Percentiles rank a stretch among this genome's conserved stretches.
phyloP scores from a whole-genome alignment of 108 stramenopile species.

The Schizochytrium sp. region DNA sequence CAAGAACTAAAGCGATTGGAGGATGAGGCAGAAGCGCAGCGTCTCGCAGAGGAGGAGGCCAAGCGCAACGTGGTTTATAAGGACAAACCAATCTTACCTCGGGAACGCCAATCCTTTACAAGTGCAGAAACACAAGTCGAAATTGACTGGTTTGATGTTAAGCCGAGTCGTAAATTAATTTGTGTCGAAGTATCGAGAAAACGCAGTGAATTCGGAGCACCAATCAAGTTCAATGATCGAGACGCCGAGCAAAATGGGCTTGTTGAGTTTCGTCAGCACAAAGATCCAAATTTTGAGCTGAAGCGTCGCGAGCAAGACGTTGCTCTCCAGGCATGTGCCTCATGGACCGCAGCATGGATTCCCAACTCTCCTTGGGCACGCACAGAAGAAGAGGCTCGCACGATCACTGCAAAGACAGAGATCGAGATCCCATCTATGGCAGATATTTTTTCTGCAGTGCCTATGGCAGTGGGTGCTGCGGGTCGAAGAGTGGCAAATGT shows the following conservation, averaged over 20 bases:
- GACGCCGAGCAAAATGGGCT: conserved; percentile 70
- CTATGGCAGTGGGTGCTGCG: conserved; percentile 65
- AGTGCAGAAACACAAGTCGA: conserved; percentile 66
- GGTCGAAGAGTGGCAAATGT: conserved; percentile 28
- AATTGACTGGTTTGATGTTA: conserved; percentile 62
- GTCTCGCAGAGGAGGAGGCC: conserved; percentile 72
- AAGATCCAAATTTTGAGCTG: conserved; percentile 72
- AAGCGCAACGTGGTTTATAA: conserved; percentile 73
- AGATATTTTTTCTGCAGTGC: conserved; percentile 32
- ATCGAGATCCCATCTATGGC: not conserved
- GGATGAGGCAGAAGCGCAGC: conserved; percentile 67
- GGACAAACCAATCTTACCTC: conserved; percentile 71
- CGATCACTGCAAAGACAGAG: conserved; percentile 52
- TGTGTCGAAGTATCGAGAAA: conserved; percentile 67
- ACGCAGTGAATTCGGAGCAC: conserved; percentile 65
- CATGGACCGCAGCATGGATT: conserved; percentile 23
- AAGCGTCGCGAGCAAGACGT: conserved; percentile 67
- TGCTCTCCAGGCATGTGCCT: conserved; percentile 64
- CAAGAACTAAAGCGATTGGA: conserved; percentile 56
- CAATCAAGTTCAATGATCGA: conserved; percentile 68
- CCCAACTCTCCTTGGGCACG: conserved; percentile 59
- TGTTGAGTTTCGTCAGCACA: conserved; percentile 72
- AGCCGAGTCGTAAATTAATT: conserved; percentile 63
- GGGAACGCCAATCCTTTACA: conserved; percentile 66
- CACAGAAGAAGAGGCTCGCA: conserved; percentile 65